phyloP scores from a whole-genome alignment of 2,329 filamentous ascomycete species.

The Neocatenulostroma microsporum region DNA sequence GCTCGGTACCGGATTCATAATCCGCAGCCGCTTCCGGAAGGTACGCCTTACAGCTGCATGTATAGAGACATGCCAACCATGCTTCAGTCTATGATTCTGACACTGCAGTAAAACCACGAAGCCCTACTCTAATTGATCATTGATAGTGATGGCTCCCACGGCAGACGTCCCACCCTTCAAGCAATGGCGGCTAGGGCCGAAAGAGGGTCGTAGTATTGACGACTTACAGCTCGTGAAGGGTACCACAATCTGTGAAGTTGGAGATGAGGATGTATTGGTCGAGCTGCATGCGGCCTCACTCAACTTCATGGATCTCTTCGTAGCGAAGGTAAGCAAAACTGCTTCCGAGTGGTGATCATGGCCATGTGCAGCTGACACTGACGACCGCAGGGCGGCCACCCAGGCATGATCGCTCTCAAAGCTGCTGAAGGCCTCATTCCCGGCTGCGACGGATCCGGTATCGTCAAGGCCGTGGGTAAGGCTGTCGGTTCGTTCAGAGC shows the following conservation, averaged over 20 bases:
- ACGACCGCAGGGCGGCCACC: slow-evolving; percentile 5
- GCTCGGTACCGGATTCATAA: too few species aligned
- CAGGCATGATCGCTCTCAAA: slow-evolving; percentile 5
- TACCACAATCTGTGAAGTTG: slow-evolving; percentile 1
- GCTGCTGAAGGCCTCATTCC: slow-evolving; percentile 8
- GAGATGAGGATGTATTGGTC: slow-evolving; percentile 14
- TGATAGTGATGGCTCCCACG: not conserved
- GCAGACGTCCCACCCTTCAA: not conserved
- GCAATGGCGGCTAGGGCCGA: slow-evolving; percentile 3
- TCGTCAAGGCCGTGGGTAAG: not conserved
- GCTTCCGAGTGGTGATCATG: not conserved
- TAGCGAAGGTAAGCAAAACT: slow-evolving; percentile 27
- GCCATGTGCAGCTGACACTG: not conserved
- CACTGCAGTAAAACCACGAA: too few species aligned
- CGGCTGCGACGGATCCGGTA: slow-evolving; percentile 12
- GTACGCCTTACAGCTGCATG: too few species aligned
- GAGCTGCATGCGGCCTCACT: slow-evolving; percentile 34
- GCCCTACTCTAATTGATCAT: too few species aligned
- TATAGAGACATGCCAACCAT: too few species aligned
- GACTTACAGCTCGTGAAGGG: not conserved
- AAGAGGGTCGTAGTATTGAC: slow-evolving; percentile 3
- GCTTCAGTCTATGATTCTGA: too few species aligned
- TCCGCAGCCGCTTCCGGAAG: too few species aligned
- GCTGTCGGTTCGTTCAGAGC: not conserved
- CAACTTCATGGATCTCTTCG: slow-evolving; percentile 38